Percentiles rank a stretch among this genome's conserved stretches.
phyloP scores from a whole-genome alignment of 768 basidiomycete genomes.

The Serendipita sp. region DNA sequence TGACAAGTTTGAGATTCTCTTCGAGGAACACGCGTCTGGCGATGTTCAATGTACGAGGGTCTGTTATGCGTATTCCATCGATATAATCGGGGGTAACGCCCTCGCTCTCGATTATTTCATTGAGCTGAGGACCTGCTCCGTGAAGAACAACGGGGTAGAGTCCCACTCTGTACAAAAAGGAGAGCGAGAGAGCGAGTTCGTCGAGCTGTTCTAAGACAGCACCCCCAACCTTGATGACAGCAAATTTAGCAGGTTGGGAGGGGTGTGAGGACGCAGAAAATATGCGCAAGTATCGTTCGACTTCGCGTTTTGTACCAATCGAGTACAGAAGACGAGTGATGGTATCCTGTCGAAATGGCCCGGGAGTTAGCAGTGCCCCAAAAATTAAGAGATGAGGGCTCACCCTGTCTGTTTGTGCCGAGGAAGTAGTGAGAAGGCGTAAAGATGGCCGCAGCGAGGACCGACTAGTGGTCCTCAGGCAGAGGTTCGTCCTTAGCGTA shows the following conservation, averaged over 20 bases:
- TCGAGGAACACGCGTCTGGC: slow-evolving; percentile 94
- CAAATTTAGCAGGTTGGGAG: slow-evolving; percentile 83
- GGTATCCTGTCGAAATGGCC: slow-evolving; percentile 52
- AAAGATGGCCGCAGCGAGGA: background rate
- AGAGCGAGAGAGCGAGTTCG: slow-evolving; percentile 85
- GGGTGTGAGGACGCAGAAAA: slow-evolving; percentile 88
- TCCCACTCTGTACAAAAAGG: slow-evolving; percentile 91
- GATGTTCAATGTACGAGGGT: slow-evolving; percentile 84
- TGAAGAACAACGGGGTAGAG: slow-evolving; percentile 97
- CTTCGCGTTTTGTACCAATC: slow-evolving; percentile 91
- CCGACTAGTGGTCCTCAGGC: background rate
- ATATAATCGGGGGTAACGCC: slow-evolving; percentile 94
- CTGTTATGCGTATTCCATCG: slow-evolving; percentile 97
- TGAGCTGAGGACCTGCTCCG: slow-evolving; percentile 90
- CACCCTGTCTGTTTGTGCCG: slow-evolving; percentile 4
- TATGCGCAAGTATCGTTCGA: slow-evolving; percentile 94
- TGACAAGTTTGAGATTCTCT: slow-evolving; percentile 90
- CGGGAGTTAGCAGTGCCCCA: background rate
- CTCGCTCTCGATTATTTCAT: slow-evolving; percentile 81
- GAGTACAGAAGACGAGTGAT: slow-evolving; percentile 94
- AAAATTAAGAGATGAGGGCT: background rate
- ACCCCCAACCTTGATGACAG: slow-evolving; percentile 96
- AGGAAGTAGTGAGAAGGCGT: background rate
- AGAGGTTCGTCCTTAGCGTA: background rate
- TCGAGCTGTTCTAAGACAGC: slow-evolving; percentile 85